phyloP scores from a whole-genome alignment of 225 moss, liverwort and hornwort genomes.

The Marchantia paleacea region DNA sequence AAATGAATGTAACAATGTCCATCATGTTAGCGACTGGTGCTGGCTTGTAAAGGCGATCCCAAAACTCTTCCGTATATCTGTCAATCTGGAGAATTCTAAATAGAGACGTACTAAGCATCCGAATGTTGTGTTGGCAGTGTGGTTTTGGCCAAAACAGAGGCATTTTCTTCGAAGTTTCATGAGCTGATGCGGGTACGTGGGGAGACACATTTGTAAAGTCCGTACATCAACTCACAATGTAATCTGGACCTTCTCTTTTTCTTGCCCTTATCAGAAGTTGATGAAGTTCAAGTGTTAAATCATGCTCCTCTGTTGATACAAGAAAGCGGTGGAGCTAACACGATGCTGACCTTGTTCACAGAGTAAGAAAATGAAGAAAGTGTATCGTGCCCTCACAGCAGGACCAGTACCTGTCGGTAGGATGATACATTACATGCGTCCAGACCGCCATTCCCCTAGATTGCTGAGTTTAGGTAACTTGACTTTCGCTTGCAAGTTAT shows the following conservation, averaged over 20 bases:
- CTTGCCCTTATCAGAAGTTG: neutral
- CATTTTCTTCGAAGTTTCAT: slow-evolving; percentile 86
- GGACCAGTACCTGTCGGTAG: slow-evolving; percentile 61
- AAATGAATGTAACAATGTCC: neutral
- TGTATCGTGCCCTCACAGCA: slow-evolving; percentile 77
- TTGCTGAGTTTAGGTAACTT: slow-evolving; percentile 61
- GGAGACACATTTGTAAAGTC: neutral
- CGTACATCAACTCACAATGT: no score
- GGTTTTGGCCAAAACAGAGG: slow-evolving; percentile 77
- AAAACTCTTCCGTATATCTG: no score
- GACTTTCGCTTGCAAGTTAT: neutral
- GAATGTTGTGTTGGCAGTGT: slow-evolving; percentile 54
- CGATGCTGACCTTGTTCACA: slow-evolving; percentile 22
- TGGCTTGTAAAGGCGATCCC: neutral
- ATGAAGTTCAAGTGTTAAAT: neutral
- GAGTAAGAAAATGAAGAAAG: slow-evolving; percentile 83
- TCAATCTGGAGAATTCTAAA: no score
- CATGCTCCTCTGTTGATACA: neutral
- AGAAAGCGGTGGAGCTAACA: neutral
- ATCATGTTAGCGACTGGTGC: neutral
- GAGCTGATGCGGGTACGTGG: slow-evolving; percentile 65
- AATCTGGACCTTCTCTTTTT: neutral
- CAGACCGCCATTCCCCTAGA: slow-evolving; percentile 84
- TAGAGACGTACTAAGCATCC: neutral
- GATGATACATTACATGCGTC: slow-evolving; percentile 72